Evolutionary conservation across 2,329 filamentous ascomycete species (phyloP).

Genomic region (Pezicula rhizophila): DNA sequence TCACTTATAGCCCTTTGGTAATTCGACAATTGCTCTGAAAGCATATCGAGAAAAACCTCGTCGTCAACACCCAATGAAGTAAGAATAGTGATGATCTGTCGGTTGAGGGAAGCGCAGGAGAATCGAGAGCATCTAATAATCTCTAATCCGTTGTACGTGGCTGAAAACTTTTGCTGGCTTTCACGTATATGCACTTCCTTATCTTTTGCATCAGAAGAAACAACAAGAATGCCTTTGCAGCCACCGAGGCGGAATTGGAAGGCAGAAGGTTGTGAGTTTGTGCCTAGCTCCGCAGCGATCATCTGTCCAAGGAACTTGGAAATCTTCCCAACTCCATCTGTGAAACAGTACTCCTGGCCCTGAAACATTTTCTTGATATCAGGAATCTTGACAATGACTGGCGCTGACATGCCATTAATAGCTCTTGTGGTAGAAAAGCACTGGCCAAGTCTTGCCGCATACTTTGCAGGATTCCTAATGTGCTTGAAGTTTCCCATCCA

Average conservation of each 20-base stretch:
- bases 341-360: constrained; percentile 62
- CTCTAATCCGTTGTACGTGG: constrained; percentile 67
- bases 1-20: constrained; percentile 67
- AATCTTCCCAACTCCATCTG: constrained; percentile 92
- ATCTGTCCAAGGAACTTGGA: constrained; percentile 70
- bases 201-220: constrained; percentile 62
- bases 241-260: constrained; percentile 91
- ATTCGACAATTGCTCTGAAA: constrained; percentile 59
- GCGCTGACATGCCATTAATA: constrained; percentile 56
- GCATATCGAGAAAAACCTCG: constrained; percentile 59
- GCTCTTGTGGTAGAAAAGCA: constrained; percentile 91
- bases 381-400: constrained; percentile 49
- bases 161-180: constrained; percentile 83
- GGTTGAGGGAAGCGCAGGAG: constrained; percentile 75
- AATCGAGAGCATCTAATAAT: constrained; percentile 77
- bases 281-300: constrained; percentile 64
- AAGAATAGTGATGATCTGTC: constrained; percentile 84
- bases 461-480: constrained; percentile 81
- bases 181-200: constrained; percentile 71
- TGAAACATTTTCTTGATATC: constrained; percentile 56
- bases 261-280: constrained; percentile 62
- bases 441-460: constrained; percentile 83
- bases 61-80: constrained; percentile 69
- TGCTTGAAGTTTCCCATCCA: constrained; percentile 85
- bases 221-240: constrained; percentile 80